Evolutionary conservation across 129 eudicot genomes (phyloP), one percentile per base, ranked within the genome.

Genomic region (Escallonia herrerae): DNA sequence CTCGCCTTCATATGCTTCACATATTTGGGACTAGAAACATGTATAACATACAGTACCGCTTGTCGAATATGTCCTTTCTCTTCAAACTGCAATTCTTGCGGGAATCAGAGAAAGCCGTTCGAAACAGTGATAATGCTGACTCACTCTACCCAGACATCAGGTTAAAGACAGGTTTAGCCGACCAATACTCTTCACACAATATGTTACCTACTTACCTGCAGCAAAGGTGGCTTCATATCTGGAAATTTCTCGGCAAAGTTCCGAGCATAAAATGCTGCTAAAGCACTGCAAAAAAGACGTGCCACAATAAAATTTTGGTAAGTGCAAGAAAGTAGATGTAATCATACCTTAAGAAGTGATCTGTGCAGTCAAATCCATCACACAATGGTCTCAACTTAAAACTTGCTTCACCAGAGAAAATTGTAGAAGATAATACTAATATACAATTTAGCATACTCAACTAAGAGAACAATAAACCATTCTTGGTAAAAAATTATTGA

Each of bases 241-340:
- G 88, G 77, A 70, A 80, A 62, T 78, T 80, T 86, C 79, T 94
- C 99, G 1, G 96, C 95, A 64, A 94, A 84, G 65, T 84, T 84
- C 63, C 99, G 78, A 38, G 93, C 89, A 62, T 94, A 94, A 70
- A 94, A 94, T 51, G 99, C 99, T 38, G 99, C 91, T 69, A 94
- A 66, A 78, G 91, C 87, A 84, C 98, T 93, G 96, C 77, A 79
- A 67, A 60, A 65, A 70, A 69, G 66, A 56, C 60, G 33, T 22
- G 33, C 33, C 33, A 22, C 33, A 22, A 22, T 22, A 22, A 22
- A 22, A 22, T 22, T 22, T 22, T 57, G 53, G 44, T 60, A 41
- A 49, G 33, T 7, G 54, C 40, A 55, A 7, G 15, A 15, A 12
- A 41, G 8, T 43, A 43, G 15, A 11, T 39, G 70, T 5, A 7